A percentile compares a stretch with the other conserved stretches of the same genome.
Conservation (phyloP, 78 protist genomes). For the Creolimax fragrantissima region DNA sequence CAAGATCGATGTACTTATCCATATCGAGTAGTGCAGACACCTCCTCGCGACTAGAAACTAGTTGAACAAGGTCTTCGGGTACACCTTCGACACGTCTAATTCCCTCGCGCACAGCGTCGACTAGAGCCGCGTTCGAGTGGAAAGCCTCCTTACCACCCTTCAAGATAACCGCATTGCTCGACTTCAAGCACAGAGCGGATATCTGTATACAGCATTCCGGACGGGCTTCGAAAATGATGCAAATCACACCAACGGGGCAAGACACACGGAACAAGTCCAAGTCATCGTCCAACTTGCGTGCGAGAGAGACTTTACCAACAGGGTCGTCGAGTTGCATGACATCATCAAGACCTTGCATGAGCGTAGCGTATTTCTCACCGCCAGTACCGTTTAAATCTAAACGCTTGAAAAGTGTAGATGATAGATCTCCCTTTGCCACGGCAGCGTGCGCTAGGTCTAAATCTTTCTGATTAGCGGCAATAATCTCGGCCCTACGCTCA, state of each 20-base stretch:
- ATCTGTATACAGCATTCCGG: constrained; percentile 53
- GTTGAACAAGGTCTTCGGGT: constrained; percentile 13
- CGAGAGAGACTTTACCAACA: neutral
- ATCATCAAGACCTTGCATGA: constrained; percentile 15
- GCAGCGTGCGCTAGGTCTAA: constrained; percentile 17
- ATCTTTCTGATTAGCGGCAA: constrained; percentile 21
- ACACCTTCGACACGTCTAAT: neutral
- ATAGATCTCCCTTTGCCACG: constrained; percentile 2
- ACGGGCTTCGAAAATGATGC: constrained; percentile 71
- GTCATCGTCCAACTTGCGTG: constrained; percentile 22
- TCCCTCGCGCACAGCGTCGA: neutral
- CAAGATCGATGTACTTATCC: constrained; percentile 57
- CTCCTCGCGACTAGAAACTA: constrained; percentile 26
- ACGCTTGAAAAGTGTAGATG: constrained; percentile 19
- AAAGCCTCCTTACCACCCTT: constrained; percentile 74
- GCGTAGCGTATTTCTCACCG: neutral
- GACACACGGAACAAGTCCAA: constrained; percentile 35
- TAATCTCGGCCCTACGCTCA: neutral
- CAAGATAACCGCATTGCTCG: constrained; percentile 49
- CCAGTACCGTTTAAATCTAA: constrained; percentile 2
- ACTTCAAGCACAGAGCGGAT: constrained; percentile 25
- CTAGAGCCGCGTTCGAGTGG: neutral
- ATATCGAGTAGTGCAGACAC: neutral
- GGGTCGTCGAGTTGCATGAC: constrained; percentile 21
- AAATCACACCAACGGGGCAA: constrained; percentile 68